Evolutionary conservation across 2,329 filamentous ascomycete species (phyloP).

Genomic region (Parasarocladium wereldwijsianum): DNA sequence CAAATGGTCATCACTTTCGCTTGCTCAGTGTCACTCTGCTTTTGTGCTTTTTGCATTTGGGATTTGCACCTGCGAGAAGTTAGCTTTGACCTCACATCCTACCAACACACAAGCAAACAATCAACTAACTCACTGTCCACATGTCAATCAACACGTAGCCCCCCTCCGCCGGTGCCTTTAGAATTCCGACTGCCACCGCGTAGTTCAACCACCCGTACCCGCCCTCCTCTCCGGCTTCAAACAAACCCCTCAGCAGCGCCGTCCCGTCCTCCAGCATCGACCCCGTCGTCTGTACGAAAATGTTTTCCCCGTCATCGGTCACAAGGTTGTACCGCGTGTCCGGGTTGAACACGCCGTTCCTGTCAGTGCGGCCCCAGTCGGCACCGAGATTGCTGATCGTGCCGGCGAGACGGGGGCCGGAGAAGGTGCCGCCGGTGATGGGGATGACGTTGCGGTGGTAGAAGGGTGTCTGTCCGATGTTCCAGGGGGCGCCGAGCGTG

Average conservation of each 20-base stretch:
- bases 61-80: too few relatives aligned
- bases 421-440: constrained; percentile 20
- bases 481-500: constrained; percentile 2
- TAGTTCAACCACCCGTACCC: constrained; percentile 24
- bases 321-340: constrained; percentile 22
- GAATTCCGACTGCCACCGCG: constrained; percentile 13
- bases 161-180: constrained; percentile 4
- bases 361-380: constrained; percentile 22
- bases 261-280: constrained; percentile 18
- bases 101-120: too few relatives aligned
- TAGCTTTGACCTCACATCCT: too few relatives aligned
- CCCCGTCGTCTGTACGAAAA: constrained; percentile 21
- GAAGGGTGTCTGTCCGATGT: constrained; percentile 2
- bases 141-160: constrained; percentile 6
- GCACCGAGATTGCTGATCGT: constrained; percentile 17
- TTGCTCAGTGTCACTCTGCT: too few relatives aligned
- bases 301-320: constrained; percentile 22
- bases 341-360: constrained; percentile 20
- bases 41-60: too few relatives aligned
- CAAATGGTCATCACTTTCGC: too few relatives aligned
- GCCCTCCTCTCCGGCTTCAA: constrained; percentile 18
- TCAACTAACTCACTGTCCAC: constrained; percentile 11
- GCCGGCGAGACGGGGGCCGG: constrained; percentile 18
- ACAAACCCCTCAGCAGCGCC: constrained; percentile 13
- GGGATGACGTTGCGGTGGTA: constrained; percentile 11